Conservation (phyloP, 257 asterid species). For the Gentiana macrophylla region DNA sequence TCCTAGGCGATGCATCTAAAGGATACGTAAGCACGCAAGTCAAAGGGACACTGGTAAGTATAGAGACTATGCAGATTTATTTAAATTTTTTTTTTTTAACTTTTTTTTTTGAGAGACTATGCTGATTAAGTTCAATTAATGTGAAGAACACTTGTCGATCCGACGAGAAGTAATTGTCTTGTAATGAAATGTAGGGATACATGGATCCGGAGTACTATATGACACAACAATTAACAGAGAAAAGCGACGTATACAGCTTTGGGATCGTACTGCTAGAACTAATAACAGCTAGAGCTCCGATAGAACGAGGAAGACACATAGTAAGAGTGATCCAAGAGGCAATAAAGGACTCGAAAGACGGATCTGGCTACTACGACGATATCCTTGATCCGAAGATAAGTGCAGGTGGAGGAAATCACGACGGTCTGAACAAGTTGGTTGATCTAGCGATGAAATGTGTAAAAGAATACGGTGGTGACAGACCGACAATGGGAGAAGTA, state of each 20-base stretch:
- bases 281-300: constrained; percentile 54
- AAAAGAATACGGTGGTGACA: constrained; percentile 40
- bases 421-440: constrained; percentile 35
- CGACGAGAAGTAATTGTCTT: background rate
- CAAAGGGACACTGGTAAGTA: constrained; percentile 82
- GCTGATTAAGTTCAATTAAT: too few relatives aligned
- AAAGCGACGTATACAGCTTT: constrained; percentile 76
- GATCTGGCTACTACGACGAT: constrained; percentile 16
- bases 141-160: too few relatives aligned
- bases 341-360: constrained; percentile 21
- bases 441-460: constrained; percentile 72
- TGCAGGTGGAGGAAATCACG: constrained; percentile 21
- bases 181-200: constrained; percentile 40
- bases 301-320: constrained; percentile 71
- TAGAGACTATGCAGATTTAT: background rate
- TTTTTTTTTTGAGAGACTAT: too few relatives aligned
- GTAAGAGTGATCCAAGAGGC: constrained; percentile 53
- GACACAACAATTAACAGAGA: constrained; percentile 80
- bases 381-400: constrained; percentile 44
- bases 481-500: constrained; percentile 80
- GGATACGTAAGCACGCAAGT: constrained; percentile 86
- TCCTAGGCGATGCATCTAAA: constrained; percentile 59
- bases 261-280: constrained; percentile 73
- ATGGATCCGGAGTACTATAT: constrained; percentile 91
- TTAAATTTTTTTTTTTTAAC: too few relatives aligned